These are phyloP conservation scores for Actinomortierella wolfii DNA, from an alignment of 371 early-diverging fungal species.

Conservation along the genomic window DNA sequence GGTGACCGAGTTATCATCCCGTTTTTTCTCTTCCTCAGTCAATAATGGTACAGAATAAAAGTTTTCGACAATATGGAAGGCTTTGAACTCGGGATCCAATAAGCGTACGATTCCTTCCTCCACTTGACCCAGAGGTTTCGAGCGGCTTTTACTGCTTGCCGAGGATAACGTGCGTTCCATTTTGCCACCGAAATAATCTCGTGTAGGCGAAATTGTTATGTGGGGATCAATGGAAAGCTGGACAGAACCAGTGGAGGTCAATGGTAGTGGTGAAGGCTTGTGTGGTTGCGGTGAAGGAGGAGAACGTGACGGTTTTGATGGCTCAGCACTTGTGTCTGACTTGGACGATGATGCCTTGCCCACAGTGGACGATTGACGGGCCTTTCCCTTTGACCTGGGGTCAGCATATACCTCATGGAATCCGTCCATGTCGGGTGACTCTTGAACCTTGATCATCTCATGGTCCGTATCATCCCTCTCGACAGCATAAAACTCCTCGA, in stretches of 20 bases:
- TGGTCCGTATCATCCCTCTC: slow-evolving; percentile 30
- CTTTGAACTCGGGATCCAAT: slow-evolving; percentile 37
- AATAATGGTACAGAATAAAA: slow-evolving; percentile 58
- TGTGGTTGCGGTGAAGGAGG: neutral
- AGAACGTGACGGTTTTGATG: neutral
- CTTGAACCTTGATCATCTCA: slow-evolving; percentile 24
- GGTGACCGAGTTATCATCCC: slow-evolving; percentile 28
- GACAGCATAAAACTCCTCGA: slow-evolving; percentile 58
- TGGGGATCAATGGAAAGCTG: no score
- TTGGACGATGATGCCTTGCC: slow-evolving; percentile 6
- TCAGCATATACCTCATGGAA: slow-evolving; percentile 45
- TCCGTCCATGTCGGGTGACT: slow-evolving; percentile 35
- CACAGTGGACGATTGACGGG: neutral
- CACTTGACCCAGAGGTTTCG: slow-evolving; percentile 5
- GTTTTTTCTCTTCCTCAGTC: slow-evolving; percentile 43
- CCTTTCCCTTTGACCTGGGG: neutral
- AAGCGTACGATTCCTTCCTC: slow-evolving; percentile 44
- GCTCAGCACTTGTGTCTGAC: slow-evolving; percentile 6
- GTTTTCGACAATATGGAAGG: slow-evolving; percentile 63
- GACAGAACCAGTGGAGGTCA: no score
- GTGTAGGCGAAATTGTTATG: no score
- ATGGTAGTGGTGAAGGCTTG: neutral
- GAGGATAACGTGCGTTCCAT: neutral
- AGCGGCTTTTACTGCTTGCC: neutral
- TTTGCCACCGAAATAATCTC: neutral